Percentiles rank a stretch among this genome's conserved stretches.
These are phyloP conservation scores for Gossypium arboreum DNA, from an alignment of 345 rosid genomes.

Conservation along the genomic window DNA sequence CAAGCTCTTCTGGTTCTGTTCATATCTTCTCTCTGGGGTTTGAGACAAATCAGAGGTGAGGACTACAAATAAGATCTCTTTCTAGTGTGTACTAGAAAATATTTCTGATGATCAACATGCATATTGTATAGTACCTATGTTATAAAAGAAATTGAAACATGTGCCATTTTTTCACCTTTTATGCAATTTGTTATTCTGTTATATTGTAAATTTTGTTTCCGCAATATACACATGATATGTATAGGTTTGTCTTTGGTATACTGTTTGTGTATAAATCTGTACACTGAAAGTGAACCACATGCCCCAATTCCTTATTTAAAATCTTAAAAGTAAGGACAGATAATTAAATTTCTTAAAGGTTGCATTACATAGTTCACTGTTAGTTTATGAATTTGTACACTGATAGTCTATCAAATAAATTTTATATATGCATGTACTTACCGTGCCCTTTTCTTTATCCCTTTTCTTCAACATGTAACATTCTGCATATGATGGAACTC, in stretches of 20 bases:
- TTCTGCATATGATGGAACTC: conserved; percentile 9
- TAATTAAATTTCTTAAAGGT: too few species aligned
- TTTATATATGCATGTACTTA: not conserved
- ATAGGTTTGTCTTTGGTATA: not conserved
- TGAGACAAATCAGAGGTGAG: conserved; percentile 69
- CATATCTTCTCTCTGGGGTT: conserved; percentile 66
- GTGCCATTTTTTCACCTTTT: not conserved
- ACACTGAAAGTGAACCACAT: not conserved
- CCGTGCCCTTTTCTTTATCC: not conserved
- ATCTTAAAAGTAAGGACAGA: too few species aligned
- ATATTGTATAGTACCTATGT: not conserved
- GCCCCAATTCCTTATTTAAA: not conserved
- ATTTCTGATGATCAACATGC: not conserved
- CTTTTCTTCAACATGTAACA: not conserved
- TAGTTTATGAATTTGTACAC: too few species aligned
- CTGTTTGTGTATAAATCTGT: not conserved
- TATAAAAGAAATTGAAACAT: not conserved
- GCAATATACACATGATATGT: not conserved
- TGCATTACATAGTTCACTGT: too few species aligned
- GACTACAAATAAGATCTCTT: not conserved
- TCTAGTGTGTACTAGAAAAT: not conserved
- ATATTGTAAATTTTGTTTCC: not conserved
- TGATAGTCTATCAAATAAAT: too few species aligned
- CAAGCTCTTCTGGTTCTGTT: conserved; percentile 82
- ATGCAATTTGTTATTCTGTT: not conserved